These are phyloP conservation scores for Limonomyces culmigenus DNA, from an alignment of 1,284 basidiomycete genomes.

Conservation along the genomic window DNA sequence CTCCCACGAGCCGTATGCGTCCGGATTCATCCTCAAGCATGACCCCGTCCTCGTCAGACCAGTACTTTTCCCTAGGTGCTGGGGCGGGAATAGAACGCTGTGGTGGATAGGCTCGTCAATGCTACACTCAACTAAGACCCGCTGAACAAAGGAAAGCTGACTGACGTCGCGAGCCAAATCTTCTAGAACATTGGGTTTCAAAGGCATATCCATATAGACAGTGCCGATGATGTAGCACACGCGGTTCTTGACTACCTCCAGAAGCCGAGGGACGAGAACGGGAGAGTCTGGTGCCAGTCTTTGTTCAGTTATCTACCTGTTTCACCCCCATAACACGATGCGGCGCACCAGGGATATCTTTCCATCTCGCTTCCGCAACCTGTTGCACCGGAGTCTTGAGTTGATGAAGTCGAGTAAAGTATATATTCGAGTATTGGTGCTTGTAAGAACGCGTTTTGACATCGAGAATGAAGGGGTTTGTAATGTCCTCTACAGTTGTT, in stretches of 20 bases:
- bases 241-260: constrained; percentile 76
- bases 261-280: constrained; percentile 63
- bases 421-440: constrained; percentile 89
- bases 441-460: constrained; percentile 47
- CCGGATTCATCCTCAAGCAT: constrained; percentile 96
- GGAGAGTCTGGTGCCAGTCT: constrained; percentile 39
- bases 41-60: constrained; percentile 62
- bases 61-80: constrained; percentile 57
- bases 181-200: constrained; percentile 94
- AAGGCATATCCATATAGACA: constrained; percentile 94
- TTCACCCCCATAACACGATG: background rate
- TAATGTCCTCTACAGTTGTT: too few relatives aligned
- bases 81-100: constrained; percentile 85
- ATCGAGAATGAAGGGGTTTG: constrained; percentile 41
- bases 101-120: too few relatives aligned
- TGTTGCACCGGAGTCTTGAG: constrained; percentile 49
- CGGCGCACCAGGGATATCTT: constrained; percentile 35
- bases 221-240: constrained; percentile 90
- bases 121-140: constrained; percentile 5
- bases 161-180: constrained; percentile 83
- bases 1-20: constrained; percentile 76
- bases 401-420: constrained; percentile 62
- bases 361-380: constrained; percentile 53
- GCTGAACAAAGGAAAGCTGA: constrained; percentile 2
- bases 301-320: background rate